Base-by-base conservation (phyloP, 1,139 yeast genomes). In the Protomyces macrosporus region DNA sequence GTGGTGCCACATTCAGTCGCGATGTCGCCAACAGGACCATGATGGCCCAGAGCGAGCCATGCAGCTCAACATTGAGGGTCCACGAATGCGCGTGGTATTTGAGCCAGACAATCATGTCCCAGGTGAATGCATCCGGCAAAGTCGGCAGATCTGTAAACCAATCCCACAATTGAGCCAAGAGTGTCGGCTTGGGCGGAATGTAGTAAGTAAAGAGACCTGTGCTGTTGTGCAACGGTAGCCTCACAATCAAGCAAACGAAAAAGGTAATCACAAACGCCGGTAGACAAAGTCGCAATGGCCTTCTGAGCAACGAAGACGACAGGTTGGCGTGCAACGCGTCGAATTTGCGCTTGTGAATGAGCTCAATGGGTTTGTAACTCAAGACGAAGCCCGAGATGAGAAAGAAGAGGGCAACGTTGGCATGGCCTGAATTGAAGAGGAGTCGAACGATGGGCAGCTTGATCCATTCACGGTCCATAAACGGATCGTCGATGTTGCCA, bases 101-200 rank as follows among this genome's bases (percentile, higher is more conserved):
- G 52, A 42, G 32, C 62, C 62, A 58, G 37, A 57, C 52, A 35
- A 57, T 53, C 39, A 50, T 48, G 55, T 57, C 61, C 61, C 62
- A 51, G 23, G 42, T 40, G 45, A 58, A 58, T 6, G 62, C 39
- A 35, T 58, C 56, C 4, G 62, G 56, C 56, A 51, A 12, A 30
- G 53, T 37, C 3, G 56, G 35, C 45, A 42, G 34, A 16, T 52
- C 56, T 32, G 52, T 40, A 10, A 34, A 16, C 62, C 45, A 58
- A 34, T 58, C 62, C 35, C 42, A 51, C 9, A 58, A 14, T 30
- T 58, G 62, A n/a, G 40, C 50, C 4, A 40, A 12, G 14, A 52
- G n/a, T 14, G 34, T 23, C 45, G 56, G 56, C 37, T 51, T 55
- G 37, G 61, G 61, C 12, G 48, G 48, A 16, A 42, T 42, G 32